phyloP scores from a whole-genome alignment of 1,284 basidiomycete species.

The Leccinum brunneo-olivaceum region DNA sequence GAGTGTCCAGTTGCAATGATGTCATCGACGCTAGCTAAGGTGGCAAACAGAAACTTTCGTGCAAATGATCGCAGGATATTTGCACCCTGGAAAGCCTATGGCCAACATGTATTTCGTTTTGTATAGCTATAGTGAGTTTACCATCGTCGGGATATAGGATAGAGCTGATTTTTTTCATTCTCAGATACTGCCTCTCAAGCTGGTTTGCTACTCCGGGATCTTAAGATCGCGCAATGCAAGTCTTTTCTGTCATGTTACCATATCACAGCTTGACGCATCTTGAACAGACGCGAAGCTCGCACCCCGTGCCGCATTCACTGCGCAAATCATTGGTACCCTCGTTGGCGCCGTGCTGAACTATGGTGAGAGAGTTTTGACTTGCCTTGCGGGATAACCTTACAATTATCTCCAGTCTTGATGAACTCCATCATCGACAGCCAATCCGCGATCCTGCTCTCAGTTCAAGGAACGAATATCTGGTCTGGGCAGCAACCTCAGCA shows the following conservation, averaged over 20 bases:
- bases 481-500: conserved; percentile 50
- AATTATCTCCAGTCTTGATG: conserved; percentile 39
- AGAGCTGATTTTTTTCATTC: too few relatives aligned
- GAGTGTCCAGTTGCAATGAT: too few relatives aligned
- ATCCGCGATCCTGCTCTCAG: conserved; percentile 39
- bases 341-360: conserved; percentile 47
- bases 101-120: conserved; percentile 54
- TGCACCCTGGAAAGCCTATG: conserved; percentile 55
- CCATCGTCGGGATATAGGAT: too few relatives aligned
- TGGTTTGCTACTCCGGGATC: conserved; percentile 42
- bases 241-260: background rate
- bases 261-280: background rate
- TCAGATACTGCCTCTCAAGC: conserved; percentile 42
- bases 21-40: too few relatives aligned
- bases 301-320: conserved; percentile 55
- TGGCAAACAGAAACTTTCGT: conserved; percentile 40
- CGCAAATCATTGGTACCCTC: conserved; percentile 49
- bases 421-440: conserved; percentile 49
- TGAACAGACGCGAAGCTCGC: conserved; percentile 51
- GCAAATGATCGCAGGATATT: conserved; percentile 54
- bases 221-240: conserved; percentile 55
- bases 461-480: conserved; percentile 54
- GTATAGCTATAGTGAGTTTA: conserved; percentile 39
- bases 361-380: conserved; percentile 25
- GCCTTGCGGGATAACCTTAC: conserved; percentile 1